phyloP scores from a whole-genome alignment of 495 filamentous ascomycete genomes.

The Lophiostoma macrostomum region DNA sequence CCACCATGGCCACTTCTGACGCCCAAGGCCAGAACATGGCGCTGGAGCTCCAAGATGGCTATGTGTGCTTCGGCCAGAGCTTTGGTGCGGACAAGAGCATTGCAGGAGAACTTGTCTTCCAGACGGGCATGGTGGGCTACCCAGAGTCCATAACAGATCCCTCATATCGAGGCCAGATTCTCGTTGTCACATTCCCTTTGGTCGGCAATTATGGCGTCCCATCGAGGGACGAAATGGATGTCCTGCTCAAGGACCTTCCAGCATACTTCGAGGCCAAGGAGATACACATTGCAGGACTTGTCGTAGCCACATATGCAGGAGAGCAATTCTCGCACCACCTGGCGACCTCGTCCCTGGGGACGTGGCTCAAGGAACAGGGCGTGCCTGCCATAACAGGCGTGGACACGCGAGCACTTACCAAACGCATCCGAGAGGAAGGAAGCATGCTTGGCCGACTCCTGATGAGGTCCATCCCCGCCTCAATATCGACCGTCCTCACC shows the following conservation, averaged over 20 bases:
- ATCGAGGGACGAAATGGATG: constrained; percentile 74
- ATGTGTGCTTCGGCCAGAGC: constrained; percentile 85
- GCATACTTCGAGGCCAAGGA: constrained; percentile 87
- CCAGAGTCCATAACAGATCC: constrained; percentile 93
- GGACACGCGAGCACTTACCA: constrained; percentile 90
- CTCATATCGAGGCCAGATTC: constrained; percentile 87
- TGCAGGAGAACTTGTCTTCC: constrained; percentile 95
- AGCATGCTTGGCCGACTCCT: constrained; percentile 95
- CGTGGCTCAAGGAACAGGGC: constrained; percentile 93
- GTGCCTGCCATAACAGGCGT: constrained; percentile 96
- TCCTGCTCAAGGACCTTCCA: constrained; percentile 75
- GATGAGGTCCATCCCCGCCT: constrained; percentile 55
- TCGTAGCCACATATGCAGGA: constrained; percentile 85
- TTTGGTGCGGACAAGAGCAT: constrained; percentile 91
- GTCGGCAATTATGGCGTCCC: constrained; percentile 94
- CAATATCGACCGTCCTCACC: constrained; percentile 35
- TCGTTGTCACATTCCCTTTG: constrained; percentile 86
- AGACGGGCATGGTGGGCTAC: constrained; percentile 99
- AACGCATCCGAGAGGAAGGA: constrained; percentile 86
- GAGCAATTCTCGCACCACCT: constrained; percentile 94
- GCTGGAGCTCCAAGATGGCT: constrained; percentile 88
- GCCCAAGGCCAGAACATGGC: constrained; percentile 47
- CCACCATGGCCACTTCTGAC: constrained; percentile 20
- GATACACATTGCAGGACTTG: constrained; percentile 88
- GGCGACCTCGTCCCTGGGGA: constrained; percentile 79